Base-by-base conservation (phyloP, 2,329 filamentous ascomycete species). In the Xylariaceae sp. region DNA sequence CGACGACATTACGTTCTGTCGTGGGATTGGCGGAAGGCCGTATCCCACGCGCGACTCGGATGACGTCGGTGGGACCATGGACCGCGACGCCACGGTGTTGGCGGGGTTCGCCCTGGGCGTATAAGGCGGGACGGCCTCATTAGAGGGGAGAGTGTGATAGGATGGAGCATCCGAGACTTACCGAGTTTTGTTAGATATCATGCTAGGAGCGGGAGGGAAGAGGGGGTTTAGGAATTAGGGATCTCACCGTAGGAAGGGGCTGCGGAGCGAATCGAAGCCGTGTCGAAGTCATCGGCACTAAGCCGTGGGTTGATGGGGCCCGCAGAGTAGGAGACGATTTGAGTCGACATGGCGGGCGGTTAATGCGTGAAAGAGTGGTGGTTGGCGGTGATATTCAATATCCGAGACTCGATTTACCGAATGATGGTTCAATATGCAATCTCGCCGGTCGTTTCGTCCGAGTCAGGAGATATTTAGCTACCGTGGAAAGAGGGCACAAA, bases 201-300 rank as follows among this genome's bases (percentile, higher is more conserved):
- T 35, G 51, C 45, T 37, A n/a, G 52, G 41, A 10, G 30, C 18
- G 17, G n/a, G 45, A 6, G 18, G 34, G 45, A n/a, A n/a, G 30
- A 23, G 44, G 23, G 41, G 11, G 37, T 41, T 5, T 30, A 30
- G 23, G 23, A 30, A 30, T 30, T 30, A 30, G 41, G 9, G 47
- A 51, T 57, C 81, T 78, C 66, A 85, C 82, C 77, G 71, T 88
- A 88, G 8, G 86, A 88, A 47, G 86, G 86, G n/a, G 86, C 85
- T 6, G 81, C 81, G 15, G 86, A 88, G 65, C 78, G 83, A 62
- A 89, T 82, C 8, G 87, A 89, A 5, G 82, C 80, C 18, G 86
- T 87, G 67, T 89, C 86, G 60, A 87, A 84, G 70, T 88, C 86
- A 61, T 84, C 81, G 4, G 74, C 67, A 64, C 70, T 73, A 59